Base-by-base conservation (phyloP, 1,139 yeast species). In the Geotrichum macrosporum region DNA sequence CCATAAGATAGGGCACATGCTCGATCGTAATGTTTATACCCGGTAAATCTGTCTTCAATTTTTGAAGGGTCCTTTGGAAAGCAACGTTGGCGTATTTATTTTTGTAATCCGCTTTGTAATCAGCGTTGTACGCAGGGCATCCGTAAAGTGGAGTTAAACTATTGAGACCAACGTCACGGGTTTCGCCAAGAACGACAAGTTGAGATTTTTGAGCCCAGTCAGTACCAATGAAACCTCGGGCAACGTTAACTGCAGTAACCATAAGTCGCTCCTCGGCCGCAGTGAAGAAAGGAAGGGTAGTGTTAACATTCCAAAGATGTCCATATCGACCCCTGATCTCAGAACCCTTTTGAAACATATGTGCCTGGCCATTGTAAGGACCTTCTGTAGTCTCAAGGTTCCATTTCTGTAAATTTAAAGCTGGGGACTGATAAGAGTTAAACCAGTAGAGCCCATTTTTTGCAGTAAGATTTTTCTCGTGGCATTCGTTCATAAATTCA, bases 1-100 rank as follows among this genome's bases (percentile, higher is more conserved):
- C 63, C 62, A 80, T 70, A 50, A 80, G 61, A 37, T 62, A 57
- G 38, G 59, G 58, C 36, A 77, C 69, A 55, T 80, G 82, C 9
- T 53, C 45, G 5, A 62, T 54, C 4, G 73, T 68, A 36, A 73
- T 55, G 55, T 72, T 67, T 46, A 74, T 67, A 1, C 74, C 77
- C 4, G 71, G 71, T 53, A 74, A 66, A 46, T 68, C 66, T 4
- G 44, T 46, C 49, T 67, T 68, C 47, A 74, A 58, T 42, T 76
- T 32, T 12, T 47, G 36, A 4, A 39, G 65, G n/a, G 55, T 54
- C 4, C 74, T 70, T 19, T 76, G 73, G 3, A 56, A 52, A 57
- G 59, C 30, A 65, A 48, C 50, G 52, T 55, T 41, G 15, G 53
- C 57, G 46, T 60, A 56, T 35, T 35, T 36, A 34, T 18, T 19